These are phyloP conservation scores for Stemphylium lycopersici DNA, from an alignment of 2,329 filamentous ascomycete species.

Conservation along the genomic window DNA sequence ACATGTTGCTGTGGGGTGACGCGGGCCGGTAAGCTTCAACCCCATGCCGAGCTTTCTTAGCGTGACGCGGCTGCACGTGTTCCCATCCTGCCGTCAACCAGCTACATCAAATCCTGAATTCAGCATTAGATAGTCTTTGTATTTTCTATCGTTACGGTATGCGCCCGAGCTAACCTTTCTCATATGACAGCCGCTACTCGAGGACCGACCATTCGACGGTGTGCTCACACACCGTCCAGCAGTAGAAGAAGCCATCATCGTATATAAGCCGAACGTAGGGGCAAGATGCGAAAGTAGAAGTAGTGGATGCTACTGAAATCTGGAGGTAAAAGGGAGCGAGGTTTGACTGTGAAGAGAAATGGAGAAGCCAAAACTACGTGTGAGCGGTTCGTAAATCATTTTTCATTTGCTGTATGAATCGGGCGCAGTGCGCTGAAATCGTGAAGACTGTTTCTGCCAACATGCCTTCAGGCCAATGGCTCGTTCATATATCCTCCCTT, in stretches of 20 bases:
- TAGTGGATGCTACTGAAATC: not conserved
- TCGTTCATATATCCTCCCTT: not conserved
- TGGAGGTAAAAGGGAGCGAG: not conserved
- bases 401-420: not conserved
- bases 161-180: not conserved
- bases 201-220: not conserved
- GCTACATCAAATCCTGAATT: not conserved
- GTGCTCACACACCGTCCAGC: not conserved
- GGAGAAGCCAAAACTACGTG: not conserved
- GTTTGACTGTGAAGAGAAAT: not conserved
- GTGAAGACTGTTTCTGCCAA: not conserved
- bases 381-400: not conserved
- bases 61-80: slow-evolving; percentile 9
- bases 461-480: not conserved
- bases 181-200: not conserved
- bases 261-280: not conserved
- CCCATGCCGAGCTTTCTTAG: not conserved
- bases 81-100: not conserved
- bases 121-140: not conserved
- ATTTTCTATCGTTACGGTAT: not conserved
- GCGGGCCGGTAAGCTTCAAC: not conserved
- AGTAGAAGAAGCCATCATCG: not conserved
- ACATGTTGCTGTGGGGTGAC: slow-evolving; percentile 12
- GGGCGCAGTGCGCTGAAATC: no score
- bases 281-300: not conserved